These are phyloP conservation scores for Colletotrichum cordylinicola DNA, from an alignment of 2,329 filamentous ascomycete species.

Conservation along the genomic window DNA sequence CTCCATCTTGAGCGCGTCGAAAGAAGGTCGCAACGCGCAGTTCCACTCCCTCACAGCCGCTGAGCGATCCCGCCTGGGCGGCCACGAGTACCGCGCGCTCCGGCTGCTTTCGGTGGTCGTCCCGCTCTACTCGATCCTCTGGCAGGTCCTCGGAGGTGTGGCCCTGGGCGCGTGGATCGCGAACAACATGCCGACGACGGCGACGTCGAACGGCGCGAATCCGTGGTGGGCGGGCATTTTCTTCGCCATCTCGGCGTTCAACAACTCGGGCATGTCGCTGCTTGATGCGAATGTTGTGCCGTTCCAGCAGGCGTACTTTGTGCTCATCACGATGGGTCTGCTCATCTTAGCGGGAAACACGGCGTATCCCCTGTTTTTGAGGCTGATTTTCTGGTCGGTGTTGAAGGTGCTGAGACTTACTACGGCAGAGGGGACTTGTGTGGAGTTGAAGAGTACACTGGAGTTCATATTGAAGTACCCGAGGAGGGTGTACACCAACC, in stretches of 20 bases:
- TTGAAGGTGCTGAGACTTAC: slow-evolving; percentile 44
- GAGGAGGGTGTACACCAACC: slow-evolving; percentile 64
- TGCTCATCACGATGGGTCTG: slow-evolving; percentile 58
- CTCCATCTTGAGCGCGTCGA: slow-evolving; percentile 39
- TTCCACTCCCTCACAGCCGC: slow-evolving; percentile 58
- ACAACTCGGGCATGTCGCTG: slow-evolving; percentile 74
- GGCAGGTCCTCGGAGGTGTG: slow-evolving; percentile 65
- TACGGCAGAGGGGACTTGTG: slow-evolving; percentile 40
- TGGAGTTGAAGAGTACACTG: slow-evolving; percentile 53
- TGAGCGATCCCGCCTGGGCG: slow-evolving; percentile 64
- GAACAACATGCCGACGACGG: slow-evolving; percentile 52
- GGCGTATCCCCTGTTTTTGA: slow-evolving; percentile 68
- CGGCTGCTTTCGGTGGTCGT: slow-evolving; percentile 64
- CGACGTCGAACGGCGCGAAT: slow-evolving; percentile 61
- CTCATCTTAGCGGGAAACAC: slow-evolving; percentile 71
- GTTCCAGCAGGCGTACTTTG: slow-evolving; percentile 59
- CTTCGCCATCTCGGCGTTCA: slow-evolving; percentile 72
- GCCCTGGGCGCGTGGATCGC: slow-evolving; percentile 67
- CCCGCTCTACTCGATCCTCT: slow-evolving; percentile 63
- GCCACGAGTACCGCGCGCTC: slow-evolving; percentile 69
- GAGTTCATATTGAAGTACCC: slow-evolving; percentile 62
- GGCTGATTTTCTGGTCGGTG: slow-evolving; percentile 62
- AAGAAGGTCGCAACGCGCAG: slow-evolving; percentile 57
- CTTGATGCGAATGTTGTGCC: slow-evolving; percentile 70
- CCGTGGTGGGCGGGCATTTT: slow-evolving; percentile 75